A percentile compares a stretch with the other conserved stretches of the same genome.
These are phyloP conservation scores for Aspergillus carlsbadensis DNA, from an alignment of 495 filamentous ascomycete genomes.

Conservation along the genomic window DNA sequence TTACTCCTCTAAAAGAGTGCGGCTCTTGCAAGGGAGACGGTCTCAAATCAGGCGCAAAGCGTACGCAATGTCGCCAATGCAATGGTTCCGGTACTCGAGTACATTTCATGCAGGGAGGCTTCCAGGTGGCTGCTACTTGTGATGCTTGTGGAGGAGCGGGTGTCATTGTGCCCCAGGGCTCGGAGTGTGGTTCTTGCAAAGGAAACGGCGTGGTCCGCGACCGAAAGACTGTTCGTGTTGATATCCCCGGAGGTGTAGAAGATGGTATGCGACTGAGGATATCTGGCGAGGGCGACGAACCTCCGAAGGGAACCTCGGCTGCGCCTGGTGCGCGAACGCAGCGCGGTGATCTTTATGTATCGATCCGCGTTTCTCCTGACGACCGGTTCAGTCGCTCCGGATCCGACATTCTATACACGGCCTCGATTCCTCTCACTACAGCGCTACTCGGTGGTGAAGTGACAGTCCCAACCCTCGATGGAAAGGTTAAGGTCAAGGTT, in stretches of 20 bases:
- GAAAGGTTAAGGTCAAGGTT: constrained; percentile 83
- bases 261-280: constrained; percentile 91
- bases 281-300: constrained; percentile 79
- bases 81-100: constrained; percentile 83
- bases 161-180: constrained; percentile 66
- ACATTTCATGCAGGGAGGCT: constrained; percentile 85
- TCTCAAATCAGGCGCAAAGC: constrained; percentile 74
- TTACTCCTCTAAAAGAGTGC: constrained; percentile 75
- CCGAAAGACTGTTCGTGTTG: constrained; percentile 73
- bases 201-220: constrained; percentile 80
- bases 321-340: constrained; percentile 56
- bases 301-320: constrained; percentile 63
- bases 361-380: constrained; percentile 79
- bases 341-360: constrained; percentile 84
- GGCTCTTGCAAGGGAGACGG: constrained; percentile 79
- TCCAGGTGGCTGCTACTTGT: constrained; percentile 93
- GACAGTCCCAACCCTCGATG: constrained; percentile 84
- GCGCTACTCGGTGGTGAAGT: constrained; percentile 90
- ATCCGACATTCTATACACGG: constrained; percentile 88
- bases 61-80: constrained; percentile 73
- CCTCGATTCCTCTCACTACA: constrained; percentile 86
- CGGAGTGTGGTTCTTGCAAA: constrained; percentile 72
- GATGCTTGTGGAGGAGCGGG: constrained; percentile 75
- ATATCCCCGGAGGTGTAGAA: constrained; percentile 92
- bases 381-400: constrained; percentile 81